A percentile compares a stretch with the other conserved stretches of the same genome.
Evolutionary conservation across 192 early-diverging fungal genomes (phyloP).

Genomic region (Rhizoclosmatium sp.): DNA sequence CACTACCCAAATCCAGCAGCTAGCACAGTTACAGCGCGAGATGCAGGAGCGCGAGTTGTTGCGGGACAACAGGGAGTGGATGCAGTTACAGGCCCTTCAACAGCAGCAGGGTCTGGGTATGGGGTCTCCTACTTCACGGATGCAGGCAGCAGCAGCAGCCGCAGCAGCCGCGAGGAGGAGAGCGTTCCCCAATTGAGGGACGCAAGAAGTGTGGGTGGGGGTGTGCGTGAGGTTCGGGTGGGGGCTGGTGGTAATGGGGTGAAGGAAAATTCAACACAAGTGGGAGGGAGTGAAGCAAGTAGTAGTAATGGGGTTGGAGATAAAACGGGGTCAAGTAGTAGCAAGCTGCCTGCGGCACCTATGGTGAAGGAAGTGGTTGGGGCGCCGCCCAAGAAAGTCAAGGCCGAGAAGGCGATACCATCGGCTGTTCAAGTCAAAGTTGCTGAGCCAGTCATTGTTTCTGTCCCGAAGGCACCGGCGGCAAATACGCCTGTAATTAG

Average conservation of each 20-base stretch:
- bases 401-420: not conserved
- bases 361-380: not conserved
- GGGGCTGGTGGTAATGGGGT: constrained; percentile 1
- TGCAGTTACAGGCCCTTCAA: constrained; percentile 30
- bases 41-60: constrained; percentile 4
- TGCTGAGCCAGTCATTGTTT: not conserved
- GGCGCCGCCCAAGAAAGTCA: not conserved
- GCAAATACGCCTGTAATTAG: constrained; percentile 3
- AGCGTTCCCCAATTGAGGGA: constrained; percentile 30
- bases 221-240: not conserved
- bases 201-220: not conserved
- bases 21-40: constrained; percentile 6
- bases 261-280: not conserved
- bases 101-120: constrained; percentile 27
- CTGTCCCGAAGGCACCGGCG: not conserved
- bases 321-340: not conserved
- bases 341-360: not conserved
- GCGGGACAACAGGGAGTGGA: constrained; percentile 26
- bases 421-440: not conserved
- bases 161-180: constrained; percentile 29
- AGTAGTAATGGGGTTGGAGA: not conserved
- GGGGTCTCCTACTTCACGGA: constrained; percentile 14
- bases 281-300: not conserved
- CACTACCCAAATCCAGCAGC: constrained; percentile 21
- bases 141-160: constrained; percentile 33